Evolutionary conservation across 208 protist species (phyloP).

Genomic region (Strigomonas culicis): DNA sequence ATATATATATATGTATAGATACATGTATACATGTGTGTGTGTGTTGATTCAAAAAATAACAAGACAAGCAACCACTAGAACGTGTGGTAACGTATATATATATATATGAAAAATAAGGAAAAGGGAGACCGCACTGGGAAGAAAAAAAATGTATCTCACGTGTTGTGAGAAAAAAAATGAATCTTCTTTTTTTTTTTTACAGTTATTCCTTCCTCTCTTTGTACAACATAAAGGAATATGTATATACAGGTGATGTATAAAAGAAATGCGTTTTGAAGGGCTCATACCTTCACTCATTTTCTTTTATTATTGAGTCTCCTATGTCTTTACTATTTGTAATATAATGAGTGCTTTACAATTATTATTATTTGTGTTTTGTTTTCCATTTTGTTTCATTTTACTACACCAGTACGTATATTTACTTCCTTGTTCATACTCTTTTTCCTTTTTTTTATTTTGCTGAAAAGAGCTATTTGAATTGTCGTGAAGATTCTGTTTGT

Average conservation of each 20-base stretch:
- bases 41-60: neutral
- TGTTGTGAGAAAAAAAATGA: neutral
- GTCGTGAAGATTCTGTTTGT: neutral
- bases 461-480: neutral
- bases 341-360: conserved; percentile 7
- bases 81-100: neutral
- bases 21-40: conserved; percentile 9
- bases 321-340: neutral
- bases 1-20: no score
- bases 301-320: neutral
- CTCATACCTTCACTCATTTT: conserved; percentile 1
- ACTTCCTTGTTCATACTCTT: neutral
- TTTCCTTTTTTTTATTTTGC: neutral
- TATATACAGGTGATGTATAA: neutral
- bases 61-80: conserved; percentile 4
- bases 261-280: neutral
- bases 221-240: neutral
- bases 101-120: neutral
- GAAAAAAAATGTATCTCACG: neutral
- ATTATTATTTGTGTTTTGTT: conserved; percentile 9
- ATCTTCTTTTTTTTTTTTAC: conserved; percentile 8
- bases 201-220: neutral
- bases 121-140: neutral
- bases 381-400: conserved; percentile 12
- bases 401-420: conserved; percentile 10